These are phyloP conservation scores for Eragrostis nindensis DNA, from an alignment of 176 grass and related monocot species.

Conservation along the genomic window DNA sequence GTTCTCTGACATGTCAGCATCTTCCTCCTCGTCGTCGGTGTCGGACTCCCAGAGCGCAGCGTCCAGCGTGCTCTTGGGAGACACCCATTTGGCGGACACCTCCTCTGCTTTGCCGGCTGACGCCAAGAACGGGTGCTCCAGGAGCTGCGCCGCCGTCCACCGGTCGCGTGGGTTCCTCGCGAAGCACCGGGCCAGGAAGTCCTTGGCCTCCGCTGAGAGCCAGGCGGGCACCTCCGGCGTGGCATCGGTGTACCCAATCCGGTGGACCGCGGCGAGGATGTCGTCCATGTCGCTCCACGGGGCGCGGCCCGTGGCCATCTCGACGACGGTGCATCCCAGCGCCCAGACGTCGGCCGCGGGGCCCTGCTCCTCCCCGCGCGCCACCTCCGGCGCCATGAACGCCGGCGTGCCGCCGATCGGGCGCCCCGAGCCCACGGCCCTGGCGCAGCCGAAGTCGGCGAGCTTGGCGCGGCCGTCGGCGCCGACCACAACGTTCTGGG, in stretches of 20 bases:
- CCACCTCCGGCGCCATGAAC: not conserved
- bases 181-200: not conserved
- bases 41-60: constrained; percentile 56
- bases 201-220: not conserved
- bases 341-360: not conserved
- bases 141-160: not conserved
- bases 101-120: constrained; percentile 43
- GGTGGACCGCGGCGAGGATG: not conserved
- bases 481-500: not conserved
- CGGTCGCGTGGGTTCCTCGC: not conserved
- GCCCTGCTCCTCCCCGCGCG: not conserved
- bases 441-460: not conserved
- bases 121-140: constrained; percentile 51
- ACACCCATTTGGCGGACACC: constrained; percentile 50
- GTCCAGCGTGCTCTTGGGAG: constrained; percentile 76
- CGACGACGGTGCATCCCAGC: not conserved
- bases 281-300: not conserved
- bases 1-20: constrained; percentile 15
- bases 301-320: not conserved
- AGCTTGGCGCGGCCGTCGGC: constrained; percentile 3
- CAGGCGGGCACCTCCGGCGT: not conserved
- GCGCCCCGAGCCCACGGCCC: not conserved
- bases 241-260: not conserved
- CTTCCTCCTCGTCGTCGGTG: constrained; percentile 24
- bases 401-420: not conserved